Evolutionary conservation across 306 rosid species (phyloP).

Genomic region (Medicago arabica): DNA sequence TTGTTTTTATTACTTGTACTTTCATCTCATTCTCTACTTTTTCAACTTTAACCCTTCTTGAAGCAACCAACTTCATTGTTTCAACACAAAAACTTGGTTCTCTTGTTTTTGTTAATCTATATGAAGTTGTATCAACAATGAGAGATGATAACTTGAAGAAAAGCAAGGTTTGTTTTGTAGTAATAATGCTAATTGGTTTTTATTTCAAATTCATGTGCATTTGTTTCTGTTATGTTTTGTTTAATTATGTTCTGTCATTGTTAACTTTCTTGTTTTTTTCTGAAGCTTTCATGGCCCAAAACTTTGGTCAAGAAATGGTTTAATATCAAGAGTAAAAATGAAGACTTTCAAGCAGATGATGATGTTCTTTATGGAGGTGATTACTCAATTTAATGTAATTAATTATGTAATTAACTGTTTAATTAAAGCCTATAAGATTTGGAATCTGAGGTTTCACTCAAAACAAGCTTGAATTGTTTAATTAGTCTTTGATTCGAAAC

Average conservation of each 20-base stretch:
- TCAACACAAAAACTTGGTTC: too few species aligned
- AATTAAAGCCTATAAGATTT: slow-evolving; percentile 30
- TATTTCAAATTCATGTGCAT: slow-evolving; percentile 39
- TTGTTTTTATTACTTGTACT: background rate
- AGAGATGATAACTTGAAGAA: slow-evolving; percentile 95
- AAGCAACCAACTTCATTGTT: slow-evolving; percentile 21
- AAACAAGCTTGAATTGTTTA: slow-evolving; percentile 37
- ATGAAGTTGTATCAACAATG: slow-evolving; percentile 93
- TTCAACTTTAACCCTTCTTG: background rate
- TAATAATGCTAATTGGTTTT: slow-evolving; percentile 15
- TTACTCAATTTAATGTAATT: slow-evolving; percentile 42
- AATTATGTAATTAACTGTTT: background rate
- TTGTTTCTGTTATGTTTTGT: slow-evolving; percentile 9
- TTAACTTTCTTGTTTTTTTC: slow-evolving; percentile 42
- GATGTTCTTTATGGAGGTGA: slow-evolving; percentile 75
- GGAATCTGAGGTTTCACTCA: slow-evolving; percentile 38
- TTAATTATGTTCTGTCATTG: slow-evolving; percentile 41
- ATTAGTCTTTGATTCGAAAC: slow-evolving; percentile 41
- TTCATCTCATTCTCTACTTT: background rate
- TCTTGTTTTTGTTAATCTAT: too few species aligned
- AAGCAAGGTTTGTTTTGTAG: slow-evolving; percentile 78
- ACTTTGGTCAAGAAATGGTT: slow-evolving; percentile 97
- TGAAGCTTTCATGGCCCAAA: slow-evolving; percentile 98
- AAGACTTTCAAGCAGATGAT: slow-evolving; percentile 92
- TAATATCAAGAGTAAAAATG: slow-evolving; percentile 86